These are phyloP conservation scores for Aspergillus baeticus DNA, from an alignment of 495 filamentous ascomycete species.

Conservation along the genomic window DNA sequence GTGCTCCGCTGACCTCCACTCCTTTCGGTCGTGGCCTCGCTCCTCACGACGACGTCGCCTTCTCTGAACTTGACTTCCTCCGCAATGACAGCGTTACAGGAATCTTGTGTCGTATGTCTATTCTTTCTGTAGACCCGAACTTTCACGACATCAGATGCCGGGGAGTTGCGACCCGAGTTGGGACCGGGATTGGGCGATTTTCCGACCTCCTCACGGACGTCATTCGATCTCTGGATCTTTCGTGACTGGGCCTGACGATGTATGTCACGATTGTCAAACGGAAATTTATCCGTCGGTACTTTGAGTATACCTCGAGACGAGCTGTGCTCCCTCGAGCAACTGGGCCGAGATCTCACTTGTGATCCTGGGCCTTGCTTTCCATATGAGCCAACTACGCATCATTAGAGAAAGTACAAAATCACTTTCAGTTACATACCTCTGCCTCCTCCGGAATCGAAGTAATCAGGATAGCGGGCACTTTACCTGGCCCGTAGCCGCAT, in stretches of 20 bases:
- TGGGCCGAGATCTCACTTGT: neutral
- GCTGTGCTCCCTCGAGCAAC: neutral
- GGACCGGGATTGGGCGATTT: neutral
- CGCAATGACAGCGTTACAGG: neutral
- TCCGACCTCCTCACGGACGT: constrained; percentile 7
- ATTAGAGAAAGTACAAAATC: neutral
- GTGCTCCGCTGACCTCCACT: neutral
- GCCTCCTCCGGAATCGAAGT: constrained; percentile 11
- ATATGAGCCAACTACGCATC: constrained; percentile 7
- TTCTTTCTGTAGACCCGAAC: constrained; percentile 8
- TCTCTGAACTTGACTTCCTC: constrained; percentile 3
- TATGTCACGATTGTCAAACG: neutral
- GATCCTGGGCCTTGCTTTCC: neutral
- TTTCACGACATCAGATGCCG: constrained; percentile 11
- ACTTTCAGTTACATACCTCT: constrained; percentile 1
- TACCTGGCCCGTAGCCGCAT: constrained; percentile 4
- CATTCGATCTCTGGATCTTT: neutral
- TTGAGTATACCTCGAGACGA: constrained; percentile 14
- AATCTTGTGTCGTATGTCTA: neutral
- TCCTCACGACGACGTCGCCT: constrained; percentile 5
- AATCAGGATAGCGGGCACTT: constrained; percentile 12
- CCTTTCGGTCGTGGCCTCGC: neutral
- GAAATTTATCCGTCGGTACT: constrained; percentile 5
- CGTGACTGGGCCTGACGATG: neutral
- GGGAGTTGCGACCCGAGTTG: neutral